A percentile compares a stretch with the other conserved stretches of the same genome.
Conservation (phyloP, 257 asterid genomes). For the Hygrophila difformis region DNA sequence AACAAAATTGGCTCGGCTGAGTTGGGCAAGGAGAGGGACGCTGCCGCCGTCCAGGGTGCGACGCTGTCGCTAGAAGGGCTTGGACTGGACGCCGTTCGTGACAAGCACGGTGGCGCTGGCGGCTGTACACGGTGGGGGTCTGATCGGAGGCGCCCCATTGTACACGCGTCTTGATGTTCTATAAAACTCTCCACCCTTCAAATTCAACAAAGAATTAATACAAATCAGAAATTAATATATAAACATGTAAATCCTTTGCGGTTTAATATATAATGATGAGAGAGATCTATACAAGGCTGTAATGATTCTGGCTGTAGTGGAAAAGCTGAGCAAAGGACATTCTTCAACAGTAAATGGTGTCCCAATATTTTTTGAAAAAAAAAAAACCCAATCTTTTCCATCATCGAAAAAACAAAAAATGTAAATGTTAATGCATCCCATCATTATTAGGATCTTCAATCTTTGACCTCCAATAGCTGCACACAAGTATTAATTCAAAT, state of each 20-base stretch:
- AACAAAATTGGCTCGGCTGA: conserved; percentile 10
- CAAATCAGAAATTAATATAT: neutral
- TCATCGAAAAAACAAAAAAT: conserved; percentile 18
- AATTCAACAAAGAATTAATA: neutral
- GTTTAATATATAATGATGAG: too few relatives aligned
- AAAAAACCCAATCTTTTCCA: too few relatives aligned
- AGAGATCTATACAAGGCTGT: too few relatives aligned
- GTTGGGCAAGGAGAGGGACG: conserved; percentile 4
- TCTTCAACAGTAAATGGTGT: conserved; percentile 15
- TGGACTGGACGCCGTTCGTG: conserved; percentile 49
- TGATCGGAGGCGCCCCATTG: conserved; percentile 34
- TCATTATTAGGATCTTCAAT: too few relatives aligned
- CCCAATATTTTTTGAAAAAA: neutral
- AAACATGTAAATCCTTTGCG: neutral
- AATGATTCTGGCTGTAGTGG: conserved; percentile 13
- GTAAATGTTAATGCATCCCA: neutral
- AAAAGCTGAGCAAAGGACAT: conserved; percentile 25
- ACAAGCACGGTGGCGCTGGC: conserved; percentile 34
- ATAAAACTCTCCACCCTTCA: conserved; percentile 77
- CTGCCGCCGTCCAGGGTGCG: conserved; percentile 37
- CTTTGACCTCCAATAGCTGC: too few relatives aligned
- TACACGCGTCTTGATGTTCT: conserved; percentile 68
- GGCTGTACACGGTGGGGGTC: conserved; percentile 27
- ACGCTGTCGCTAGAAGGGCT: conserved; percentile 46
- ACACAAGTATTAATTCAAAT: too few relatives aligned